Conservation (phyloP, 768 basidiomycete species). For the Leccinum barrowsii region DNA sequence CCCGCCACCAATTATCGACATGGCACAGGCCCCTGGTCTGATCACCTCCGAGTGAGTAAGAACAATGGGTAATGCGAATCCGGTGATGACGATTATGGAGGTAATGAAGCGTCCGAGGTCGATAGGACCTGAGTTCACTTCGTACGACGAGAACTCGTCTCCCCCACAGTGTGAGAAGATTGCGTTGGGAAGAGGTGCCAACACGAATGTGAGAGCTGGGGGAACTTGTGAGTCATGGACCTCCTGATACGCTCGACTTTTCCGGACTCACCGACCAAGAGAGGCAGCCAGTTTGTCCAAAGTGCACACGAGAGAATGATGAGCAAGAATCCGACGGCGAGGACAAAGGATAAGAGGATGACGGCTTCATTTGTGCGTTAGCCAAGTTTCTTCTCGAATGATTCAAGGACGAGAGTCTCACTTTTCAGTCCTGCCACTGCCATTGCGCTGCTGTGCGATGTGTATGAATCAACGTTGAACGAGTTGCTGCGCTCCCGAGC, state of each 20-base stretch:
- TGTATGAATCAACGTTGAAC: neutral
- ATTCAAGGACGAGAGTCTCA: slow-evolving; percentile 28
- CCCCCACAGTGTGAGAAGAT: slow-evolving; percentile 89
- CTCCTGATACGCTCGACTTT: neutral
- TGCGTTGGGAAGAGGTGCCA: slow-evolving; percentile 94
- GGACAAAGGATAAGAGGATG: slow-evolving; percentile 93
- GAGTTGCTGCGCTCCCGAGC: slow-evolving; percentile 4
- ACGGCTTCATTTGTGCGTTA: slow-evolving; percentile 57
- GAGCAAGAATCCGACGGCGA: slow-evolving; percentile 95
- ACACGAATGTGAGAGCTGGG: slow-evolving; percentile 86
- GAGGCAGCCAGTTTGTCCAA: slow-evolving; percentile 94
- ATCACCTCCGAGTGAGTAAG: slow-evolving; percentile 92
- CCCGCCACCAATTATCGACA: slow-evolving; percentile 95
- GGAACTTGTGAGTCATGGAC: neutral
- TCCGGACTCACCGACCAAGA: slow-evolving; percentile 79
- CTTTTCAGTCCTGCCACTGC: slow-evolving; percentile 69
- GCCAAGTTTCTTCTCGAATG: neutral
- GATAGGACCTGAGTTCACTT: slow-evolving; percentile 64
- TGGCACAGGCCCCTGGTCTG: slow-evolving; percentile 75
- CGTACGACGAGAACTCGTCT: slow-evolving; percentile 83
- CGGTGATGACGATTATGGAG: slow-evolving; percentile 83
- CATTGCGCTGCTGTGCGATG: slow-evolving; percentile 35
- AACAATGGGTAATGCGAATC: slow-evolving; percentile 89
- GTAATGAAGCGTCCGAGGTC: slow-evolving; percentile 97
- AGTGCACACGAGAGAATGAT: slow-evolving; percentile 97